These are phyloP conservation scores for Euphorbia schlechtendalii DNA, from an alignment of 441 rosid species.

Conservation along the genomic window DNA sequence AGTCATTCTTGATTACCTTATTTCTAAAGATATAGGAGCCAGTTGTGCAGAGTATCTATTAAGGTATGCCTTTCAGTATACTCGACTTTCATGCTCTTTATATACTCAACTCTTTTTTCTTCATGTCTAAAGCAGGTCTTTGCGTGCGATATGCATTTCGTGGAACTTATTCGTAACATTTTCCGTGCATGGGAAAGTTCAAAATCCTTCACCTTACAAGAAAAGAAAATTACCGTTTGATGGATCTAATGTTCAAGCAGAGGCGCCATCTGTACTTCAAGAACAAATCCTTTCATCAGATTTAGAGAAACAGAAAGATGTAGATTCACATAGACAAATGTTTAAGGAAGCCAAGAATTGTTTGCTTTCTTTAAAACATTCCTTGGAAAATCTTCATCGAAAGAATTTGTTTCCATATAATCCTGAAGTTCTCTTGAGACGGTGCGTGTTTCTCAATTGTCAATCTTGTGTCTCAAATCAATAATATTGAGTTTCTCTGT, in stretches of 20 bases:
- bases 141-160: constrained; percentile 49
- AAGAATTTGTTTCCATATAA: constrained; percentile 79
- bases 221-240: constrained; percentile 39
- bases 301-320: constrained; percentile 18
- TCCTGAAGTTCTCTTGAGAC: constrained; percentile 68
- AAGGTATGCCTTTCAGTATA: constrained; percentile 35
- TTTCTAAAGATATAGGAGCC: constrained; percentile 70
- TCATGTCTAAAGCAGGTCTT: constrained; percentile 39
- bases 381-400: constrained; percentile 56
- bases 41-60: constrained; percentile 79
- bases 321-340: constrained; percentile 24
- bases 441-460: constrained; percentile 32
- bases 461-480: background rate
- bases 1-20: constrained; percentile 90
- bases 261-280: constrained; percentile 11
- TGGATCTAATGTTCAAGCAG: constrained; percentile 26
- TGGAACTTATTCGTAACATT: constrained; percentile 54
- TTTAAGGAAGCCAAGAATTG: constrained; percentile 56
- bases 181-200: constrained; percentile 25
- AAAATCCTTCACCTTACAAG: constrained; percentile 35
- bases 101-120: background rate
- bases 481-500: background rate
- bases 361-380: constrained; percentile 61
- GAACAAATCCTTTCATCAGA: constrained; percentile 14
- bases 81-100: constrained; percentile 5